Base-by-base conservation (phyloP, 768 basidiomycete species). In the Lactifluus echinatus region DNA sequence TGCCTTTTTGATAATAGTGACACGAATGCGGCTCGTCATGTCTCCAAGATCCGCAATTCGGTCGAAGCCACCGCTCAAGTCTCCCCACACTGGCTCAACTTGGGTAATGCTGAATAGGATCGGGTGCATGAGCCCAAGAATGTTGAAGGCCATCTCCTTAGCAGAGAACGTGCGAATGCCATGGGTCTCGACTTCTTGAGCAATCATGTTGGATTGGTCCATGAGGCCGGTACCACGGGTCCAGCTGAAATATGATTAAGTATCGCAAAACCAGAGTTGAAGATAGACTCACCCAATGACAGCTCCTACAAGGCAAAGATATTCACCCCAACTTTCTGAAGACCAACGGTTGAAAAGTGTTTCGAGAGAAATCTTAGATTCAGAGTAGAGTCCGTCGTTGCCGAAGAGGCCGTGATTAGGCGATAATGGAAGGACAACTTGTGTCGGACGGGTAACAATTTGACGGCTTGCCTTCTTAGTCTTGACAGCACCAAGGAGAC, bases 61-160 rank as follows among this genome's bases (percentile, higher is more conserved):
- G 74, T 96, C 94, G 93, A 98, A 97, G 33, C 94, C 95, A 66
- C 95, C 95, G 64, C 94, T 96, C 61, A 97, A 78, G 69, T 98
- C 96, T 54, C 95, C 96, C 96, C 96, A 98, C 68, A 98, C 94
- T 8, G 96, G 95, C 70, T 99, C 95, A 45, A 98, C 94, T 70
- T 99, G 96, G 11, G 95, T 96, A 67, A 99, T 95, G 72, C 95
- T 96, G 83, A 98, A 98, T 52, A 99, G 81, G 6, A 98, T 83
- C 43, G 96, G 96, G 68, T 99, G 96, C 95, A 99, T 98, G 49
- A 99, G 80, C 59, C 96, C 95, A 53, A 99, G 86, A 66, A 99
- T 93, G 73, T 99, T 99, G 83, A 99, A 99, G 0, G 96, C 94
- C 96, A 98, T 99, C 74, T 99, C 96, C 76, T 98, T 98, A 28